Conservation (phyloP, 768 basidiomycete genomes). For the Guyanaporus albipodus region DNA sequence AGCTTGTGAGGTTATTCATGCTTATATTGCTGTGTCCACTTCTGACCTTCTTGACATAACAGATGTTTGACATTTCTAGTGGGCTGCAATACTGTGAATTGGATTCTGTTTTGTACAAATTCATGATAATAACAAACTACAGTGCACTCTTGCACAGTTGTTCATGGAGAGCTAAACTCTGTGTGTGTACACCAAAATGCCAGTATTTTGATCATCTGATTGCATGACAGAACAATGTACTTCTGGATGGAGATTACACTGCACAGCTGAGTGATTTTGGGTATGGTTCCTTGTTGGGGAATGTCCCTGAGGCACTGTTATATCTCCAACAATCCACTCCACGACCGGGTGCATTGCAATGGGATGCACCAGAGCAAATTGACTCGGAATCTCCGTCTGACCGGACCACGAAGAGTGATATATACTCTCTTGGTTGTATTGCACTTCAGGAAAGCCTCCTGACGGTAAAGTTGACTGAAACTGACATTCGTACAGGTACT, state of each 20-base stretch:
- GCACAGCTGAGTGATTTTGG: constrained; percentile 40
- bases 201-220: background rate
- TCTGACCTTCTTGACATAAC: constrained; percentile 3
- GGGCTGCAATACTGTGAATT: constrained; percentile 16
- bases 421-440: constrained; percentile 29
- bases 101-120: background rate
- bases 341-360: background rate
- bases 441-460: constrained; percentile 31
- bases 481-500: no score
- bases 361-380: constrained; percentile 18
- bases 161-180: background rate
- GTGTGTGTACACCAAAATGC: no score
- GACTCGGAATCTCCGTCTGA: constrained; percentile 8
- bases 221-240: constrained; percentile 9
- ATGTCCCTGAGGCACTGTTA: background rate
- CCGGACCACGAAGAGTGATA: constrained; percentile 8
- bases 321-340: no score
- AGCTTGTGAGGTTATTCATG: background rate
- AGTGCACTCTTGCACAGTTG: background rate
- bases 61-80: constrained; percentile 13
- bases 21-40: background rate
- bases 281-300: no score
- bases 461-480: constrained; percentile 22
- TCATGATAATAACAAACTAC: background rate
- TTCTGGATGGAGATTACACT: constrained; percentile 18